phyloP scores from a whole-genome alignment of 768 basidiomycete species.

The Pholiota conissans region DNA sequence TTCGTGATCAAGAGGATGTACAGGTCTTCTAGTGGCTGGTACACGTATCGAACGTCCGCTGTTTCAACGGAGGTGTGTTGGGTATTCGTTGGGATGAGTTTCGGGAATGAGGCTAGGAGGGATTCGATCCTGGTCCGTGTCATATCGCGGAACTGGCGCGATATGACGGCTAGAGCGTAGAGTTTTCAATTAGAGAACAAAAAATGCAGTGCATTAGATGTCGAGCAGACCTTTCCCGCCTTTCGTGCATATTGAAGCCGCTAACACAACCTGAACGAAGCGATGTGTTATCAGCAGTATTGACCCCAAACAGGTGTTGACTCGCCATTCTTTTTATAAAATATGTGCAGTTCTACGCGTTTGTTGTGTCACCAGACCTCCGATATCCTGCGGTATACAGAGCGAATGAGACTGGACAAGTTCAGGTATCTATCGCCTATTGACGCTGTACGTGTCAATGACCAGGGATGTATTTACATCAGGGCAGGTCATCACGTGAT shows the following conservation, averaged over 20 bases:
- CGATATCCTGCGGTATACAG: not conserved
- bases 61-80: constrained; percentile 98
- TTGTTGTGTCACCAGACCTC: not conserved
- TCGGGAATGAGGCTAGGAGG: constrained; percentile 94
- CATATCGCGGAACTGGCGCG: constrained; percentile 95
- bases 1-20: constrained; percentile 98
- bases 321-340: not conserved
- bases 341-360: not conserved
- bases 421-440: not conserved
- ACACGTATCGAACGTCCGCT: constrained; percentile 92
- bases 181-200: not conserved
- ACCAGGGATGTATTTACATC: constrained; percentile 6
- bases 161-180: constrained; percentile 76
- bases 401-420: not conserved
- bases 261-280: constrained; percentile 74
- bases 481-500: constrained; percentile 24
- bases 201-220: not conserved
- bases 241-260: constrained; percentile 94
- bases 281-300: not conserved
- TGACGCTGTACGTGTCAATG: constrained; percentile 24
- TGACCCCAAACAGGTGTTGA: not conserved
- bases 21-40: constrained; percentile 94
- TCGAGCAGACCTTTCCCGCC: constrained; percentile 82
- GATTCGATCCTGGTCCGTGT: constrained; percentile 91
- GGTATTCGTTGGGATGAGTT: constrained; percentile 91